Evolutionary conservation across 108 stramenopile species (phyloP).

Genomic region (Cyclotella atomus): DNA sequence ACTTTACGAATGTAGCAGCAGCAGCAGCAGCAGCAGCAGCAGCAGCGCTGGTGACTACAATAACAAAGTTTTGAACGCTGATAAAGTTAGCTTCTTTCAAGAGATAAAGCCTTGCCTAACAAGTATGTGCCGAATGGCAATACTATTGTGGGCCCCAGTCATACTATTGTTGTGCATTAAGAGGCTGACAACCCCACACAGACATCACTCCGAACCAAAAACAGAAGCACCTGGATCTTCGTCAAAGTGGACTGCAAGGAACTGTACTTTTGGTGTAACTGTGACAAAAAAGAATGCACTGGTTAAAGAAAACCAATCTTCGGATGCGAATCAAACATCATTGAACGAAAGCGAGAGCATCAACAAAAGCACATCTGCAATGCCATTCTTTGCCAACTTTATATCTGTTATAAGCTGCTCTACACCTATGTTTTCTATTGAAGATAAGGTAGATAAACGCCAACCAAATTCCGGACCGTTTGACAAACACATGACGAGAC

Average conservation of each 20-base stretch:
- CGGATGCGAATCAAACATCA: neutral
- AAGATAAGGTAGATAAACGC: neutral
- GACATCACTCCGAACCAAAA: neutral
- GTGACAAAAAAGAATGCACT: neutral
- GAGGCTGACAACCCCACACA: conserved; percentile 7
- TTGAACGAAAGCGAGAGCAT: neutral
- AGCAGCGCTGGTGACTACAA: neutral
- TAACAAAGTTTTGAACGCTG: conserved; percentile 2
- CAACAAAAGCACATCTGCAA: neutral
- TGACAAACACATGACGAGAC: too few relatives aligned
- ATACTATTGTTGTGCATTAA: conserved; percentile 28
- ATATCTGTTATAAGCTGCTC: neutral
- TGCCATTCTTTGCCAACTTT: conserved; percentile 1
- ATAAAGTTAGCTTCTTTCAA: conserved; percentile 17
- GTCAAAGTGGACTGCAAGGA: neutral
- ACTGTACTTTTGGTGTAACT: neutral
- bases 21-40: too few relatives aligned
- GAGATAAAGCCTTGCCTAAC: conserved; percentile 34
- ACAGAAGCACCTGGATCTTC: neutral
- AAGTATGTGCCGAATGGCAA: conserved; percentile 18
- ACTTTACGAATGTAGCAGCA: too few relatives aligned
- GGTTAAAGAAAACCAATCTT: neutral
- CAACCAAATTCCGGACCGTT: too few relatives aligned
- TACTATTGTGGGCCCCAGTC: conserved; percentile 33
- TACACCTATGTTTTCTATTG: conserved; percentile 17